Conservation (phyloP, 2,329 filamentous ascomycete genomes). For the Beauveria sp. region DNA sequence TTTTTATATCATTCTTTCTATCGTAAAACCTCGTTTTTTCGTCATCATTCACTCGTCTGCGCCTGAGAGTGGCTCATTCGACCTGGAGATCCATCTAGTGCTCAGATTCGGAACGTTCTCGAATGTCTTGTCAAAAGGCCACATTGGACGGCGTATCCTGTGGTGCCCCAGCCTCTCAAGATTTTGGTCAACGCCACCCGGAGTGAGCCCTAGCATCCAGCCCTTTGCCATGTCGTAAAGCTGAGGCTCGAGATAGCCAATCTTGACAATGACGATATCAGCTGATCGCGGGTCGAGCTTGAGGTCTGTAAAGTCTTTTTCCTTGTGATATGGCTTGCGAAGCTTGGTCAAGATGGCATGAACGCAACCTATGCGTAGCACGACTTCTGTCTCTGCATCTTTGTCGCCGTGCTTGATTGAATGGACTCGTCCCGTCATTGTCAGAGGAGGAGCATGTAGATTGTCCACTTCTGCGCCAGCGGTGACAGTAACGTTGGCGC, state of each 20-base stretch:
- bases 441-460: constrained; percentile 39
- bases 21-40: background rate
- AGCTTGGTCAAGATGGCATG: constrained; percentile 44
- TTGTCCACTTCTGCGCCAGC: constrained; percentile 43
- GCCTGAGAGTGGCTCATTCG: constrained; percentile 14
- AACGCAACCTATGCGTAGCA: constrained; percentile 41
- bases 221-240: constrained; percentile 45
- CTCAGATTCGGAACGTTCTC: constrained; percentile 14
- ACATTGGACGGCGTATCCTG: constrained; percentile 41
- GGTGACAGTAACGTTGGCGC: constrained; percentile 40
- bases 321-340: constrained; percentile 47
- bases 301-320: constrained; percentile 43
- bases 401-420: constrained; percentile 42
- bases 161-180: constrained; percentile 39
- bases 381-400: constrained; percentile 39
- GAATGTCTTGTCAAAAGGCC: constrained; percentile 20
- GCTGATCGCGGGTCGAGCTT: constrained; percentile 35
- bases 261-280: constrained; percentile 48
- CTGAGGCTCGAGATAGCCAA: constrained; percentile 48
- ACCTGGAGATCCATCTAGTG: constrained; percentile 17
- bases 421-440: constrained; percentile 42
- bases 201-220: constrained; percentile 48
- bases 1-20: background rate
- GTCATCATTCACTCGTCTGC: constrained; percentile 10
- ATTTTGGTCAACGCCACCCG: constrained; percentile 47